Conservation (phyloP, 2,329 filamentous ascomycete genomes). For the Aspergillus novoparasiticus region DNA sequence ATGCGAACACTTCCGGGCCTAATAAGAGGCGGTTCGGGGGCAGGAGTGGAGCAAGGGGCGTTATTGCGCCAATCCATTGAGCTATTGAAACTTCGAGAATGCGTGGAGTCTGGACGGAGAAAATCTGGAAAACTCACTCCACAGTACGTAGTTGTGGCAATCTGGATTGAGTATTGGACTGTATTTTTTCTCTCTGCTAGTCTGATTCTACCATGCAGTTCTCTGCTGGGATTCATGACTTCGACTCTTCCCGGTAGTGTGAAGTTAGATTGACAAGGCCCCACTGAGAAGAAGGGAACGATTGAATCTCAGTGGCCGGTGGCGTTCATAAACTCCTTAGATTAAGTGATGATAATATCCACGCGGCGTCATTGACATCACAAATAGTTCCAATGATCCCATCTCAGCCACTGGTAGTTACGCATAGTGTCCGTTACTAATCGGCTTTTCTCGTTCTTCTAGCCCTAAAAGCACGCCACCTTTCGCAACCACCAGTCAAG, state of each 20-base stretch:
- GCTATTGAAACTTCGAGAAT: not conserved
- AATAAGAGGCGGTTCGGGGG: not conserved
- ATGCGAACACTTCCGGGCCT: not conserved
- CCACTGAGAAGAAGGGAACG: not conserved
- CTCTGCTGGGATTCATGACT: too few species aligned
- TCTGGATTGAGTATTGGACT: too few species aligned
- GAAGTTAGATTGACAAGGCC: not conserved
- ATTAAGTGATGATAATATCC: not conserved
- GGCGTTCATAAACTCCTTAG: not conserved
- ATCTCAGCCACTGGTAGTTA: not conserved
- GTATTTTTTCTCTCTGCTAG: not conserved
- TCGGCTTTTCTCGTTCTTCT: not conserved
- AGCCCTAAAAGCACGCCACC: not conserved
- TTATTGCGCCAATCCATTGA: not conserved
- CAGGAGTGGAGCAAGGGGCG: not conserved
- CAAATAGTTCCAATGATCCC: not conserved
- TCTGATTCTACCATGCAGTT: too few species aligned
- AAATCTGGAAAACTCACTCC: not conserved
- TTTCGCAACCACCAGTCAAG: not conserved
- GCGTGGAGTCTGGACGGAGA: not conserved
- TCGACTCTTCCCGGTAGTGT: too few species aligned
- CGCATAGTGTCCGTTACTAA: not conserved
- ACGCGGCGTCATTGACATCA: not conserved
- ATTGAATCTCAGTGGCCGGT: not conserved
- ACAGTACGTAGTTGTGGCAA: not conserved